Percentiles rank a stretch among this genome's conserved stretches.
Evolutionary conservation across 139 green algal genomes (phyloP).

Genomic region (Chlorella vulgaris): DNA sequence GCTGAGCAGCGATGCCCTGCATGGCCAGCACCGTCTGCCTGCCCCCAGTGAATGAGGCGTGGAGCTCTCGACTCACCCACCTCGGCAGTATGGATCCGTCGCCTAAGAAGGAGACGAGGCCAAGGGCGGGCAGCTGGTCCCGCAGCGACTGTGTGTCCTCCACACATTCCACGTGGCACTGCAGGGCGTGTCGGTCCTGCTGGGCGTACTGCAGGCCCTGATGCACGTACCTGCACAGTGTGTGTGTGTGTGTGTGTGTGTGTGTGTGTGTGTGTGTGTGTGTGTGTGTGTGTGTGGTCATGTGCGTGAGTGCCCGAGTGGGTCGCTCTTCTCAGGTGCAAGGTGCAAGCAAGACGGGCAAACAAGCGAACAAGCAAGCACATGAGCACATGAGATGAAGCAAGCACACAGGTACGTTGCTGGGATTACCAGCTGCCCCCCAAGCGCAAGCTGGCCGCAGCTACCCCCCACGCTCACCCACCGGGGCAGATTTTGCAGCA

Average conservation of each 20-base stretch:
- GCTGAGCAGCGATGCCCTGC: no score
- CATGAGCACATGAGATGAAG: no score
- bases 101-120: constrained; percentile 71
- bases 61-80: neutral
- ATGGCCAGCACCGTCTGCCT: neutral
- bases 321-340: no score
- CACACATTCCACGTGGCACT: constrained; percentile 57
- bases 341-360: no score
- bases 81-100: constrained; percentile 70
- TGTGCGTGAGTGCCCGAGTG: no score
- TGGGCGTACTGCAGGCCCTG: constrained; percentile 39
- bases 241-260: neutral
- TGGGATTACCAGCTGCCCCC: no score
- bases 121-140: constrained; percentile 39
- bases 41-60: neutral
- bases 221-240: constrained; percentile 54
- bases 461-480: no score
- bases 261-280: neutral
- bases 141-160: constrained; percentile 66
- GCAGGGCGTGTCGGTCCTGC: constrained; percentile 40
- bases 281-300: no score
- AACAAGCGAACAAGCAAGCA: no score
- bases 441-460: no score
- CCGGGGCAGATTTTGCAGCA: constrained; percentile 57
- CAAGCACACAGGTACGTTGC: no score